Conservation (phyloP, 169 alveolate species). For the Cryptosporidium sp. region DNA sequence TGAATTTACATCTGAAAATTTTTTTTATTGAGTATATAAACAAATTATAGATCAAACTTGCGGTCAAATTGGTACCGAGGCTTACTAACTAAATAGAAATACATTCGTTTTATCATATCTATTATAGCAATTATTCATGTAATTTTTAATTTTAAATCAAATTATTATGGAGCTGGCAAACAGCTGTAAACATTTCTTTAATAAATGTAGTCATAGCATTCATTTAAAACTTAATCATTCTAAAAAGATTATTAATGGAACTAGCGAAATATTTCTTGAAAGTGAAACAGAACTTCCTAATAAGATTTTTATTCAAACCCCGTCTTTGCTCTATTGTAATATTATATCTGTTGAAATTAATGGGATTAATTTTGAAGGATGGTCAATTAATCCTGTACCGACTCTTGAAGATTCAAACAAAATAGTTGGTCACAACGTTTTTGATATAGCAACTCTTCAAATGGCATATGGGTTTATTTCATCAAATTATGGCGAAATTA, state of each 20-base stretch:
- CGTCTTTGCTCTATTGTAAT: constrained; percentile 35
- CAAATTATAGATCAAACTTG: constrained; percentile 10
- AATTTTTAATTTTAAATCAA: neutral
- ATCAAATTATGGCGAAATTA: constrained; percentile 53
- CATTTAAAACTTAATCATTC: neutral
- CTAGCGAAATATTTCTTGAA: constrained; percentile 25
- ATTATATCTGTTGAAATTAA: constrained; percentile 44
- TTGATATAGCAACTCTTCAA: constrained; percentile 40
- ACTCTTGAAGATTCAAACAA: constrained; percentile 39
- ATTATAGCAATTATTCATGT: neutral
- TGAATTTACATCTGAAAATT: neutral
- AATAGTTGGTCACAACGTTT: constrained; percentile 36
- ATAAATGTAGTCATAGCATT: constrained; percentile 12
- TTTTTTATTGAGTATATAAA: neutral
- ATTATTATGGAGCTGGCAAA: constrained; percentile 4
- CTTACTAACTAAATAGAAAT: neutral
- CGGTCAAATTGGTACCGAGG: constrained; percentile 34
- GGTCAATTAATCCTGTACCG: constrained; percentile 62
- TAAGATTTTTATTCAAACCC: constrained; percentile 35
- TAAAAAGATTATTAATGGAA: constrained; percentile 11
- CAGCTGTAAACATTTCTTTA: neutral
- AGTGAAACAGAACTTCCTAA: constrained; percentile 25
- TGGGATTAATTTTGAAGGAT: neutral
- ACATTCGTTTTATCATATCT: neutral
- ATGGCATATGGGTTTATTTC: constrained; percentile 53